Conservation (phyloP, 768 basidiomycete genomes). For the Phaeolepiota aurea region DNA sequence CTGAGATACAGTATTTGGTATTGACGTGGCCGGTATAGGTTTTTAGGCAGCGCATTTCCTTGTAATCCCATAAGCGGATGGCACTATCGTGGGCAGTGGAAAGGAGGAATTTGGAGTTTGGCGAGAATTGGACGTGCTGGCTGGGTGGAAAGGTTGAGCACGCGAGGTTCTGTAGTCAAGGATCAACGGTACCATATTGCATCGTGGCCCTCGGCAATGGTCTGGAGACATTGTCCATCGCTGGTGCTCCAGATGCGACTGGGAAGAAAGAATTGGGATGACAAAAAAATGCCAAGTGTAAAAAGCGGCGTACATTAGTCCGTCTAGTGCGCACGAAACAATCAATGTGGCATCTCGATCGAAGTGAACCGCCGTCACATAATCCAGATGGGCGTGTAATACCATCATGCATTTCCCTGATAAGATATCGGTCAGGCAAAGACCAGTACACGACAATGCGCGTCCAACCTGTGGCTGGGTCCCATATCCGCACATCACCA, state of each 20-base stretch:
- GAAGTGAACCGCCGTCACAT: conserved; percentile 91
- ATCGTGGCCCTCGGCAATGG: conserved; percentile 83
- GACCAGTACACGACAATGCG: conserved; percentile 3
- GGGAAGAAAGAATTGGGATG: conserved; percentile 3
- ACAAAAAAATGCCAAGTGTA: conserved; percentile 2
- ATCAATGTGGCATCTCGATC: conserved; percentile 88
- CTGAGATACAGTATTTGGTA: conserved; percentile 74
- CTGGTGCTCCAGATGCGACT: conserved; percentile 96
- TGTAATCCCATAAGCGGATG: conserved; percentile 93
- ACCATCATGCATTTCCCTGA: conserved; percentile 80
- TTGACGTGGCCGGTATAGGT: conserved; percentile 83
- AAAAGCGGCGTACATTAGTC: conserved; percentile 67
- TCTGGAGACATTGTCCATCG: conserved; percentile 93
- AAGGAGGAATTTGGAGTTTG: conserved; percentile 91
- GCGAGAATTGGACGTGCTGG: conserved; percentile 90
- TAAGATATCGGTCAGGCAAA: background rate
- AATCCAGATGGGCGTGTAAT: conserved; percentile 89
- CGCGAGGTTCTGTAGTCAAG: background rate
- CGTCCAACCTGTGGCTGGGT: conserved; percentile 62
- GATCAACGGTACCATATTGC: conserved; percentile 58
- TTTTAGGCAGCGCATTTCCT: conserved; percentile 83
- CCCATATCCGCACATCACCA: conserved; percentile 91
- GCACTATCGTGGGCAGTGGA: conserved; percentile 91
- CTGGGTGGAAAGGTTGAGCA: conserved; percentile 24
- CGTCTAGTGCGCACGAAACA: conserved; percentile 88